Base-by-base conservation (phyloP, 2,329 filamentous ascomycete genomes). In the Talaromyces pinophilus region DNA sequence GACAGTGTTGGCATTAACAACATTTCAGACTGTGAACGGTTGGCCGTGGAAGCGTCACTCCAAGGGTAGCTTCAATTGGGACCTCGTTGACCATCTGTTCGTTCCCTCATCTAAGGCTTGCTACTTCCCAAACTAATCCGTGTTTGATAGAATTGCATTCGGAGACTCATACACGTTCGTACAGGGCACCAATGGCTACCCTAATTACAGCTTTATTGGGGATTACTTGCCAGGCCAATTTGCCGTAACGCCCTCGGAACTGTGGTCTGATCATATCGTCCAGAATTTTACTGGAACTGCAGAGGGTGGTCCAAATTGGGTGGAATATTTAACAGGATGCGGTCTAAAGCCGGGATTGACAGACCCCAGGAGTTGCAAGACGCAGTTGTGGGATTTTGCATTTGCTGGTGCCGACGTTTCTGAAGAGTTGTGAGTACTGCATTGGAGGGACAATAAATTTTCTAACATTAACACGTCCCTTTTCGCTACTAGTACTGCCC, bases 121-220 rank as follows among this genome's bases (percentile, higher is more conserved):
- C 11, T 17, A 17, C 7, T 2, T 1, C 5, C 25, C 5, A 17
- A 17, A 8, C 48, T 30, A 17, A 52, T 52, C 5, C 13, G 8
- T 8, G 2, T 15, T 13, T 13, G 11, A 52, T 17, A 52, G 48
- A 30, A 52, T 52, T 3, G 48, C 48, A 30, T 52, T 52, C 48
- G 75, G 74, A 19, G 75, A 76, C 62, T 76, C 74, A 6, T 77
- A 76, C 28, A 75, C 83, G 1, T 87, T 80, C 64, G 79, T 86
- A 0, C 84, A 86, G 76, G 85, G 85, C 10, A 82, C 81, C 0
- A 72, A 79, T n/a, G 84, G 84, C 3, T 80, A 76, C 38, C 75
- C 80, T 63, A 83, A 85, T 67, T 85, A 78, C 70, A 84, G 81
- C 64, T 87, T 85, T 74, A 86, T 87, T 55, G 83, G 83, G n/a